These are phyloP conservation scores for Aspergillus homomorphus DNA, from an alignment of 495 filamentous ascomycete genomes.

Conservation along the genomic window DNA sequence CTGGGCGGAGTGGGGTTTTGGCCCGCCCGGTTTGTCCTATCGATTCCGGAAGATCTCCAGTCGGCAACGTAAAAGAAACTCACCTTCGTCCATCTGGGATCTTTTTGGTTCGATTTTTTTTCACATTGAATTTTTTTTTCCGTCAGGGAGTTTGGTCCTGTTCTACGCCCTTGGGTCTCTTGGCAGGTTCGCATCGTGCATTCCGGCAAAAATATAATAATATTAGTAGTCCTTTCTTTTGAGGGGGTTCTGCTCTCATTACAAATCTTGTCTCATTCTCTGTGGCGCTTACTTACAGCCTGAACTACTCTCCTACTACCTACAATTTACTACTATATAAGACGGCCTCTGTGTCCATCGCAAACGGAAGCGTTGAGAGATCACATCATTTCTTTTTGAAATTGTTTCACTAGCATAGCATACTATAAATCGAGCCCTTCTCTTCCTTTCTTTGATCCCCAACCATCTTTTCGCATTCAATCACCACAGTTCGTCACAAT, in stretches of 20 bases:
- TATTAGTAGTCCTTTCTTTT: neutral
- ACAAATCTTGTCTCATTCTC: neutral
- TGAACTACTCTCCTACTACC: neutral
- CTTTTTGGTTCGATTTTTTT: neutral
- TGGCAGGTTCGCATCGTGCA: neutral
- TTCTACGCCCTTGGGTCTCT: neutral
- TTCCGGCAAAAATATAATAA: neutral
- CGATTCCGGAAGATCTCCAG: neutral
- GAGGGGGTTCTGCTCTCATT: neutral
- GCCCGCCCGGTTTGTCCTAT: neutral
- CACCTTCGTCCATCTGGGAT: neutral
- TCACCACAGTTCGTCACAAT: conserved; percentile 16
- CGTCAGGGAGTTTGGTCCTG: neutral
- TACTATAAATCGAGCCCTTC: neutral
- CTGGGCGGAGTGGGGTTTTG: neutral
- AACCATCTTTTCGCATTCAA: neutral
- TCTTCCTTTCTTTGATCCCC: neutral
- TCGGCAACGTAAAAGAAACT: neutral
- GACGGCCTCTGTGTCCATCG: neutral
- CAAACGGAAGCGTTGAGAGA: neutral
- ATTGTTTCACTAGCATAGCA: neutral
- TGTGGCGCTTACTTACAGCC: neutral
- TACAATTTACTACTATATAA: neutral
- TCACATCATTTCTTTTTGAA: neutral
- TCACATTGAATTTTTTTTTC: neutral